Base-by-base conservation (phyloP, 768 basidiomycete genomes). In the Amanita molliuscula region DNA sequence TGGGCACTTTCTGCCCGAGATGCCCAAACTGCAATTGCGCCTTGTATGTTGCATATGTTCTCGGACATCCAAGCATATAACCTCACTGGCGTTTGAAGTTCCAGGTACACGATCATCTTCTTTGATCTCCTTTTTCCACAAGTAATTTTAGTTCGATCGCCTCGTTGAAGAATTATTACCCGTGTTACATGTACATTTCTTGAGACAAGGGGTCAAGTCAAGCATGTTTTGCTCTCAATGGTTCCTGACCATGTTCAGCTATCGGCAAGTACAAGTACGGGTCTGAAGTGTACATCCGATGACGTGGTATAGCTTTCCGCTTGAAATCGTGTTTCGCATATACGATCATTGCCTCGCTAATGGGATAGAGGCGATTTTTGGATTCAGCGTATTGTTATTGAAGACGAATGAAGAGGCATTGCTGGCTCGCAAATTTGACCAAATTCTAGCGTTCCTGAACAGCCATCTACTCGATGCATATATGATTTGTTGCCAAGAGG, bases 211-310 rank as follows among this genome's bases (percentile, higher is more conserved):
- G 26, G 71, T 98, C 61, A 98, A 97, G 64, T 93, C 91, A 41
- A 94, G 88, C 67, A 98, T 99, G 93, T 98, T 87, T 62, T 95
- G 91, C 60, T 92, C 90, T 11, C 96, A 98, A 56, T 99, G 96
- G 96, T 97, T 98, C 66, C 72, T 99, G 62, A 98, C 96, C 0
- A 68, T 99, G 63, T 98, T 98, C 71, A 89, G 90, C 61, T 97
- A 95, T 66, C 81, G 90, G 90, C 85, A 60, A 58, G 76, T 61
- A 11, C 5, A 28, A 41, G 25, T 13, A 13, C 23, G 13, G 25
- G 35, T 34, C 44, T 23, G 3, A 26, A 34, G 21, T 33, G 25
- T 2, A 31, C 16, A 23, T 26, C 18, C 35, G 2, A 43, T 58
- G 48, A 57, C 43, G 21, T 21, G 10, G 21, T 20, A 29, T 29